Percentiles rank a stretch among this genome's conserved stretches.
Conservation (phyloP, 495 filamentous ascomycete genomes). For the Venustampulla echinocandica region DNA sequence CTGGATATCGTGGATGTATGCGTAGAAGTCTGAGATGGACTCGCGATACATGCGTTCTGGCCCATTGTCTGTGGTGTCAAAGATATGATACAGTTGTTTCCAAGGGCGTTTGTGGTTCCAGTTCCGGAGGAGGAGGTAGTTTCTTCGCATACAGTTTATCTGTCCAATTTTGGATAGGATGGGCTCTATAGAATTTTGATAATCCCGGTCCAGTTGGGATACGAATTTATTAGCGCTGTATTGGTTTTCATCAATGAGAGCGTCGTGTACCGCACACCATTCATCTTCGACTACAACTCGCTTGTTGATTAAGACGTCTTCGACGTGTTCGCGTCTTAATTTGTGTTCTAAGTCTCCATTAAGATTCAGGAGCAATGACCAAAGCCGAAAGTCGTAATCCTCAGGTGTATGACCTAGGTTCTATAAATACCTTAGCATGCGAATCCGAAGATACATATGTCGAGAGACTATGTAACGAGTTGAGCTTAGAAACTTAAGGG, state of each 20-base stretch:
- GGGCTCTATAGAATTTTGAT: too few relatives aligned
- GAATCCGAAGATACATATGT: too few relatives aligned
- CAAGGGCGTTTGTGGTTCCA: slow-evolving; percentile 12
- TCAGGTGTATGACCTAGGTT: too few relatives aligned
- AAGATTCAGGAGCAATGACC: not conserved
- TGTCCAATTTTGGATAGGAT: not conserved
- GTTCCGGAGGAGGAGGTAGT: slow-evolving; percentile 5
- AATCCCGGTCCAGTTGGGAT: not conserved
- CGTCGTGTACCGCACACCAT: not conserved
- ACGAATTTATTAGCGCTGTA: too few relatives aligned
- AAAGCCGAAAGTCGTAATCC: not conserved
- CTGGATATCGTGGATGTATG: not conserved
- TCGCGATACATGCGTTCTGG: not conserved
- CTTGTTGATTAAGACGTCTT: slow-evolving; percentile 9
- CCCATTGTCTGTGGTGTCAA: not conserved
- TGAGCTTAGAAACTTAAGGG: too few relatives aligned
- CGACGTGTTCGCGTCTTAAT: slow-evolving; percentile 7
- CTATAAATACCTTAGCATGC: too few relatives aligned
- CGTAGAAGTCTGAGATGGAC: slow-evolving; percentile 1
- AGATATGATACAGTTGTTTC: slow-evolving; percentile 10
- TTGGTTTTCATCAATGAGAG: not conserved
- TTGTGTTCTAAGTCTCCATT: not conserved
- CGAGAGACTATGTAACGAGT: too few relatives aligned
- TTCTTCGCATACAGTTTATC: slow-evolving; percentile 7
- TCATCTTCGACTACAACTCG: slow-evolving; percentile 11